A percentile compares a stretch with the other conserved stretches of the same genome.
phyloP scores from a whole-genome alignment of 225 moss, liverwort and hornwort genomes.

The Bryoerythrophyllum caledonicum region DNA sequence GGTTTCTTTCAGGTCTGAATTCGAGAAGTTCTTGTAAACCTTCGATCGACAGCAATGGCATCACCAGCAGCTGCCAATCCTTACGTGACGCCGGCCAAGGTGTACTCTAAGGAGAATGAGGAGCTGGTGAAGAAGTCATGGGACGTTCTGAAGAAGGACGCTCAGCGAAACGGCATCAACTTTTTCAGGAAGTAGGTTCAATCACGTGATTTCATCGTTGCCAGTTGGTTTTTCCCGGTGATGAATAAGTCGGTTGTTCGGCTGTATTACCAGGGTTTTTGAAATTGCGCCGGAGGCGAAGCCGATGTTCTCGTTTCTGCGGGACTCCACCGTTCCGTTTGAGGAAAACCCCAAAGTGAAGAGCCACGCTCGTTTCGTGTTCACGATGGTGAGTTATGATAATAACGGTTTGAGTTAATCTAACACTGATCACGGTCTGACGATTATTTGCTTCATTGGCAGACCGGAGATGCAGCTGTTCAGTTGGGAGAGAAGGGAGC shows the following conservation, averaged over 20 bases:
- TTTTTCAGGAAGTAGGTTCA: slow-evolving; percentile 44
- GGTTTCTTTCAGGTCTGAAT: slow-evolving; percentile 1
- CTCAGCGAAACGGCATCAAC: slow-evolving; percentile 43
- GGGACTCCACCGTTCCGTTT: slow-evolving; percentile 44
- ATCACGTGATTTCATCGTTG: not conserved
- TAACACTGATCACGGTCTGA: too few relatives aligned
- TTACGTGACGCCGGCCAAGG: not conserved
- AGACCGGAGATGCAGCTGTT: slow-evolving; percentile 58
- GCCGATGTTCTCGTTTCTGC: slow-evolving; percentile 51
- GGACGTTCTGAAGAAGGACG: slow-evolving; percentile 52
- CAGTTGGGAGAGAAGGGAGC: slow-evolving; percentile 53
- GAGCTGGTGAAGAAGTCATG: slow-evolving; percentile 58
- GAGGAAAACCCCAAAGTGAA: slow-evolving; percentile 57
- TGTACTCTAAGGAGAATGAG: slow-evolving; percentile 43
- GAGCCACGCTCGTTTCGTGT: slow-evolving; percentile 49
- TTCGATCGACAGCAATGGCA: slow-evolving; percentile 15
- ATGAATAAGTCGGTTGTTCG: not conserved
- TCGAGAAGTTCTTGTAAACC: not conserved
- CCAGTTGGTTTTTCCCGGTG: too few relatives aligned
- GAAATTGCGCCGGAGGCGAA: slow-evolving; percentile 62
- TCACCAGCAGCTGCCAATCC: not conserved
- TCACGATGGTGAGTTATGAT: slow-evolving; percentile 48
- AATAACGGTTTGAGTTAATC: too few relatives aligned
- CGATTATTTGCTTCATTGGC: not conserved
- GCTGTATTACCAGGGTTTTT: slow-evolving; percentile 38